Percentiles rank a stretch among this genome's conserved stretches.
phyloP scores from a whole-genome alignment of 2,329 filamentous ascomycete genomes.

The Exserohilum rostratum region DNA sequence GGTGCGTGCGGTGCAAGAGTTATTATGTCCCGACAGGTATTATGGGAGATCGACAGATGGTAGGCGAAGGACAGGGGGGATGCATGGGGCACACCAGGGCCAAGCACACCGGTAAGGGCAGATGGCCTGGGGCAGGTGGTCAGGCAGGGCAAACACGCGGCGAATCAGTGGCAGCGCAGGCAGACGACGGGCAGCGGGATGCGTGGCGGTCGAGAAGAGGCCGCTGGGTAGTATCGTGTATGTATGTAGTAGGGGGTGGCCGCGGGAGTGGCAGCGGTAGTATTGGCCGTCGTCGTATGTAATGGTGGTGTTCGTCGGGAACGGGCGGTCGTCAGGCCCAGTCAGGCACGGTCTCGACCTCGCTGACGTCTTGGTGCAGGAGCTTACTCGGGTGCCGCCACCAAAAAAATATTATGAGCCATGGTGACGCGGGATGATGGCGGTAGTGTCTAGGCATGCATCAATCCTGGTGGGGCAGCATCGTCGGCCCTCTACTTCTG shows the following conservation, averaged over 20 bases:
- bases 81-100: constrained; percentile 12
- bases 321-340: neutral
- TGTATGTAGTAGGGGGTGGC: no score
- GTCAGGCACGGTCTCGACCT: neutral
- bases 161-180: no score
- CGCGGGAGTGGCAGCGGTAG: no score
- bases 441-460: neutral
- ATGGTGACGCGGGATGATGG: constrained; percentile 13
- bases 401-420: constrained; percentile 10
- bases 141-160: no score
- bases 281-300: no score
- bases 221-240: no score
- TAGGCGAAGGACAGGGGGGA: constrained; percentile 32
- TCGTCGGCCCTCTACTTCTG: neutral
- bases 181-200: no score
- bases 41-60: constrained; percentile 6
- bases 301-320: neutral
- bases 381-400: neutral
- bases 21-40: constrained; percentile 4
- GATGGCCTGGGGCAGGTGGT: no score
- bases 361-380: constrained; percentile 13
- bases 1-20: neutral
- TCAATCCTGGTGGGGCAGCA: neutral
- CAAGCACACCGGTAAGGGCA: neutral
- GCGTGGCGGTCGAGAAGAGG: no score